Conservation (phyloP, 192 early-diverging fungal species). For the Coemansia sp. region DNA sequence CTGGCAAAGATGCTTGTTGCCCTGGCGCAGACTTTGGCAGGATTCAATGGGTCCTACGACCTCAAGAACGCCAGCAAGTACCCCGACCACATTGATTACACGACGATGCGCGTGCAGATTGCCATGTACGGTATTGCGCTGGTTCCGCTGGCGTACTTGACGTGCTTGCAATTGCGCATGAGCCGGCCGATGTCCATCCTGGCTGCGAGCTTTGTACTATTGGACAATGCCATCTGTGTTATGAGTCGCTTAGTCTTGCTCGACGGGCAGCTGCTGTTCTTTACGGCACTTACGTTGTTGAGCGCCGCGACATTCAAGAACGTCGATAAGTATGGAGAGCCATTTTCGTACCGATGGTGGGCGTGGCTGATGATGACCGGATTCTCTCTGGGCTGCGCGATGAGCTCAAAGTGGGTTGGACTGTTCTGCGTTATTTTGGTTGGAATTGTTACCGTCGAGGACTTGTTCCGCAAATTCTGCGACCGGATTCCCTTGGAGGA, state of each 20-base stretch:
- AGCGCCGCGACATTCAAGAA: constrained; percentile 65
- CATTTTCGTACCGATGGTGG: constrained; percentile 73
- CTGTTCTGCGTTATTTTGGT: constrained; percentile 90
- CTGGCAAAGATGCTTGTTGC: constrained; percentile 82
- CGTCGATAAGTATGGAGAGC: constrained; percentile 45
- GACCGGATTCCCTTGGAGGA: constrained; percentile 66
- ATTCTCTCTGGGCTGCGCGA: constrained; percentile 69
- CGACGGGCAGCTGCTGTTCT: constrained; percentile 76
- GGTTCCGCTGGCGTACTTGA: constrained; percentile 74
- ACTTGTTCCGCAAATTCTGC: constrained; percentile 89
- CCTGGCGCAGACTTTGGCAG: constrained; percentile 65
- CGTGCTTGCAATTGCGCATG: constrained; percentile 64
- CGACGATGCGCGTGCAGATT: constrained; percentile 67
- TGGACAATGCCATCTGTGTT: constrained; percentile 68
- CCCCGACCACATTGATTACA: constrained; percentile 67
- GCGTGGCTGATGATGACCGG: constrained; percentile 68
- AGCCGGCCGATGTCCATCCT: constrained; percentile 60
- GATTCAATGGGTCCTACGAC: constrained; percentile 71
- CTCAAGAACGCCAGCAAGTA: constrained; percentile 70
- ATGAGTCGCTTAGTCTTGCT: constrained; percentile 77
- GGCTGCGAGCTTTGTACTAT: constrained; percentile 65
- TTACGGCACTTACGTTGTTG: constrained; percentile 64
- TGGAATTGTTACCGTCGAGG: constrained; percentile 87
- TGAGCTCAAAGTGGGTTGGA: constrained; percentile 93
- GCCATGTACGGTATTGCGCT: constrained; percentile 70